Conservation (phyloP, 371 early-diverging fungal species). For the Mortierella sp. region DNA sequence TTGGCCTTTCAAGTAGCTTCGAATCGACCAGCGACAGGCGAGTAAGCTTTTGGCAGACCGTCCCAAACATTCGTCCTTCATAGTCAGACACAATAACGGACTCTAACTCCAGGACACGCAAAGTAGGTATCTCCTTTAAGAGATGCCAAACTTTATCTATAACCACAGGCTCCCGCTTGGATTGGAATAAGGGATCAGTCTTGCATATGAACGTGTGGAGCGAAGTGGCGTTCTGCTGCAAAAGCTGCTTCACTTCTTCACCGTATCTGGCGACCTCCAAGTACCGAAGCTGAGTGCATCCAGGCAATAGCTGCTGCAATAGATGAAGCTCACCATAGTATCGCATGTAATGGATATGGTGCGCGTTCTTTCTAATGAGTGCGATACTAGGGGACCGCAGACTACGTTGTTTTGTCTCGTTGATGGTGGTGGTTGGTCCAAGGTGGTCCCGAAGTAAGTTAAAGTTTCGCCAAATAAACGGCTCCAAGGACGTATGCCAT, state of each 20-base stretch:
- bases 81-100: slow-evolving; percentile 29
- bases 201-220: slow-evolving; percentile 22
- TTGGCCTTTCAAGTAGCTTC: slow-evolving; percentile 26
- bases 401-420: background rate
- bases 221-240: slow-evolving; percentile 16
- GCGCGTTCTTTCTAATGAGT: slow-evolving; percentile 17
- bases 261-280: slow-evolving; percentile 16
- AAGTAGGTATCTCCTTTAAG: slow-evolving; percentile 4
- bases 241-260: slow-evolving; percentile 14
- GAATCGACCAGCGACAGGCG: slow-evolving; percentile 17
- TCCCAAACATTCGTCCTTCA: slow-evolving; percentile 15
- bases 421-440: background rate
- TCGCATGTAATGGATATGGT: slow-evolving; percentile 10
- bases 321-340: slow-evolving; percentile 21
- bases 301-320: slow-evolving; percentile 3
- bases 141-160: slow-evolving; percentile 17
- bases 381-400: slow-evolving; percentile 5
- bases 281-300: slow-evolving; percentile 15
- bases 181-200: slow-evolving; percentile 9
- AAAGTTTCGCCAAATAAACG: background rate
- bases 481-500: background rate
- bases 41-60: slow-evolving; percentile 10
- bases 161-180: slow-evolving; percentile 5
- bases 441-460: background rate
- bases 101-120: slow-evolving; percentile 14